These are phyloP conservation scores for Fusarium sp. DNA, from an alignment of 2,329 filamentous ascomycete genomes.

Conservation along the genomic window DNA sequence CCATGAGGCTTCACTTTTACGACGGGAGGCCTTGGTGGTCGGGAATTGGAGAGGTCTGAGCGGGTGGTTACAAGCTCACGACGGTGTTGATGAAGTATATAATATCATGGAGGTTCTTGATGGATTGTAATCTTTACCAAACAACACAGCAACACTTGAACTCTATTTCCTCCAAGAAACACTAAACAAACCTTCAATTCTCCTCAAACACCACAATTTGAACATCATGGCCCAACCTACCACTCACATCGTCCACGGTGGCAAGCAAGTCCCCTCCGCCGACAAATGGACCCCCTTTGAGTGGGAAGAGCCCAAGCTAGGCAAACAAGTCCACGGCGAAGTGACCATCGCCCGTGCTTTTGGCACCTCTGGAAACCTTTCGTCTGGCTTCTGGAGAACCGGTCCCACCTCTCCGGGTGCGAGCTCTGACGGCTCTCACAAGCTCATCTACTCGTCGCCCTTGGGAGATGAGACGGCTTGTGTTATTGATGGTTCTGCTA, in stretches of 20 bases:
- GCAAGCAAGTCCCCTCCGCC: constrained; percentile 9
- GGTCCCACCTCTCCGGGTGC: constrained; percentile 1
- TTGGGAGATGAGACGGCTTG: constrained; percentile 3
- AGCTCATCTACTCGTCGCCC: constrained; percentile 6
- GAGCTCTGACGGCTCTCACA: neutral
- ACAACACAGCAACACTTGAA: neutral
- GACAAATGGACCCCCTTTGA: constrained; percentile 10
- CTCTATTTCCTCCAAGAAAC: neutral
- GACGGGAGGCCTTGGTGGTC: neutral
- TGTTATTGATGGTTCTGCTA: constrained; percentile 7
- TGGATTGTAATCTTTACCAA: neutral
- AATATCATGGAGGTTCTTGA: neutral
- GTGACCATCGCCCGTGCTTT: constrained; percentile 1
- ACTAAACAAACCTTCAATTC: neutral
- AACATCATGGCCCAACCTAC: constrained; percentile 6
- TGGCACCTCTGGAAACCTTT: constrained; percentile 2
- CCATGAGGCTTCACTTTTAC: neutral
- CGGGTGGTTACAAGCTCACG: neutral
- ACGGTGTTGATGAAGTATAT: neutral
- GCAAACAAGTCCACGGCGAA: constrained; percentile 7
- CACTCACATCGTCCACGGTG: constrained; percentile 5
- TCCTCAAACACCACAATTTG: neutral
- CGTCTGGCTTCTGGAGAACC: constrained; percentile 7
- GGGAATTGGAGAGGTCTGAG: neutral
- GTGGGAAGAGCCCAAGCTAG: constrained; percentile 13